Evolutionary conservation across 148 eudicot species (phyloP).

Genomic region (Pharnaceum exiguum): DNA sequence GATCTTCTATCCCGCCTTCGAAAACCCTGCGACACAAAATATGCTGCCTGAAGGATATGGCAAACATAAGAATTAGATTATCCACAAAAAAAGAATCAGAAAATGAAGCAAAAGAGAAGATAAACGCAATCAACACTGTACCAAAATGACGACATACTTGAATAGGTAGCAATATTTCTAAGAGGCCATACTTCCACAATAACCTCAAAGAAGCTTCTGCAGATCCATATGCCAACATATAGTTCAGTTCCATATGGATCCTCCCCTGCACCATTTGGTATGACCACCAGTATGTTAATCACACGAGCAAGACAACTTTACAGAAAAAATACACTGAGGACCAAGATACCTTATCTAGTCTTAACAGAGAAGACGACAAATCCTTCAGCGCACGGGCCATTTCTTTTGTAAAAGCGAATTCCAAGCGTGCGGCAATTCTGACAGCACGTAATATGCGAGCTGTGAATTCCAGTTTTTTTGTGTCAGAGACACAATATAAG

Average conservation of each 20-base stretch:
- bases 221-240: slow-evolving; percentile 31
- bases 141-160: slow-evolving; percentile 15
- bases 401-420: slow-evolving; percentile 25
- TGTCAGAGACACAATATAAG: background rate
- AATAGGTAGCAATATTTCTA: slow-evolving; percentile 29
- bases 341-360: slow-evolving; percentile 24
- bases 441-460: slow-evolving; percentile 31
- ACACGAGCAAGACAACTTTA: background rate
- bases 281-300: background rate
- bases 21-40: slow-evolving; percentile 29
- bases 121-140: background rate
- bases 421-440: slow-evolving; percentile 31
- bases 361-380: slow-evolving; percentile 19
- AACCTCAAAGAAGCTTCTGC: slow-evolving; percentile 32
- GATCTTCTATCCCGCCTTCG: slow-evolving; percentile 31
- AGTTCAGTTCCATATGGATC: slow-evolving; percentile 31
- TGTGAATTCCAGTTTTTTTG: background rate
- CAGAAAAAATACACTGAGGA: background rate
- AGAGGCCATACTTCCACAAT: slow-evolving; percentile 31
- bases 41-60: slow-evolving; percentile 21
- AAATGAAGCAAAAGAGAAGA: background rate
- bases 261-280: slow-evolving; percentile 20
- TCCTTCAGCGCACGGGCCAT: slow-evolving; percentile 23
- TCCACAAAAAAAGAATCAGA: background rate
- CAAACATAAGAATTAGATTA: background rate